phyloP scores from a whole-genome alignment of 1,284 basidiomycete species.

The Peniophora sp. region DNA sequence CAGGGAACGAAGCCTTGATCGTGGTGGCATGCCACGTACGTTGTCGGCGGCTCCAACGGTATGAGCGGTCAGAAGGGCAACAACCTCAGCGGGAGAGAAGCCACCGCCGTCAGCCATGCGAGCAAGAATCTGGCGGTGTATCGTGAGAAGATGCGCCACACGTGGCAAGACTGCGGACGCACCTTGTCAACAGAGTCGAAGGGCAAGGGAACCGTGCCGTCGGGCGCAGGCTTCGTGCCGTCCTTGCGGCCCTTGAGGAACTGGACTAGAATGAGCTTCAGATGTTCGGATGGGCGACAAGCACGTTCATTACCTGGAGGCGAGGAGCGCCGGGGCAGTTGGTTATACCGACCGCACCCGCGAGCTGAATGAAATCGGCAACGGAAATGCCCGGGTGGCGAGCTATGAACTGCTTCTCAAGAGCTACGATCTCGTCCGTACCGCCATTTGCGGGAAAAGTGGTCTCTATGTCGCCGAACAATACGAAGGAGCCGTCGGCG shows the following conservation, averaged over 20 bases:
- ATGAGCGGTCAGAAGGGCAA: constrained; percentile 19
- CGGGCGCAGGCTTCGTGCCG: constrained; percentile 16
- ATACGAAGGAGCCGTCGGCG: constrained; percentile 20
- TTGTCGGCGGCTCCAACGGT: not conserved
- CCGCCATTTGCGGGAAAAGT: constrained; percentile 17
- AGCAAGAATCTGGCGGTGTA: constrained; percentile 18
- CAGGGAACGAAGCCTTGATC: not conserved
- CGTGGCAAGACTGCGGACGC: no score
- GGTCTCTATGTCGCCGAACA: constrained; percentile 19
- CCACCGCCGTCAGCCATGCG: constrained; percentile 15
- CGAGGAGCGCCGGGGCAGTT: no score
- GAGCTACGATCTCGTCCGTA: constrained; percentile 21
- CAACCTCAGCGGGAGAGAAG: constrained; percentile 19
- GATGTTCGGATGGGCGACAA: constrained; percentile 20
- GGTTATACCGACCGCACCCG: no score
- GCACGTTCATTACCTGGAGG: no score
- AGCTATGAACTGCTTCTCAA: constrained; percentile 18
- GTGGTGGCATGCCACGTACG: constrained; percentile 17
- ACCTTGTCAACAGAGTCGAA: constrained; percentile 10
- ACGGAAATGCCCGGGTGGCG: constrained; percentile 16
- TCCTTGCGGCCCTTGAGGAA: constrained; percentile 18
- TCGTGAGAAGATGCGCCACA: no score
- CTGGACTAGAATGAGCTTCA: constrained; percentile 20
- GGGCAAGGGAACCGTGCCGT: constrained; percentile 20
- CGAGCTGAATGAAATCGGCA: constrained; percentile 23